A percentile compares a stretch with the other conserved stretches of the same genome.
Evolutionary conservation across 1,284 basidiomycete genomes (phyloP).

Genomic region (Sanghuangporus baumii): DNA sequence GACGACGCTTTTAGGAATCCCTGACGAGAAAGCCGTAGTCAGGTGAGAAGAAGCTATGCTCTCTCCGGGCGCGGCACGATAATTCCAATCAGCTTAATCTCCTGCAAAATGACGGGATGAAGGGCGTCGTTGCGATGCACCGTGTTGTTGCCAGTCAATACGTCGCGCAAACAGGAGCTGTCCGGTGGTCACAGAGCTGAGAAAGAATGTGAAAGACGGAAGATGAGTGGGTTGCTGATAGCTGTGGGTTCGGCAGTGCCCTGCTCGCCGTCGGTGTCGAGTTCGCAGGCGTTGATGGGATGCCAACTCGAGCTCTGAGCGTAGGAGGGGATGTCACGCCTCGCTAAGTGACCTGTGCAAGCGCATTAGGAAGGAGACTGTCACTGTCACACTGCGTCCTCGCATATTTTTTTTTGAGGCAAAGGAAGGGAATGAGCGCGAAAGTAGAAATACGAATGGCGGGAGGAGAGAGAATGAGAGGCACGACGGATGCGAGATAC

Average conservation of each 20-base stretch:
- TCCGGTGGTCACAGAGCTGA: not conserved
- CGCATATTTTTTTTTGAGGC: too few species aligned
- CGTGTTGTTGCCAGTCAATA: not conserved
- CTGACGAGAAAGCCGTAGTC: not conserved
- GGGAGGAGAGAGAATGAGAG: not conserved
- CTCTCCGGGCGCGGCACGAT: not conserved
- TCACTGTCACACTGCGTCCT: conserved; percentile 1
- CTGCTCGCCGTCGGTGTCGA: not conserved
- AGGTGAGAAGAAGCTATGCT: not conserved
- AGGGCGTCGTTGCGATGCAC: not conserved
- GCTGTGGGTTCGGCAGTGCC: not conserved
- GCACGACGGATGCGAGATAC: not conserved
- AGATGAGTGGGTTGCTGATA: not conserved
- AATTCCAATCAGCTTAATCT: not conserved
- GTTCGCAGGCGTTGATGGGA: conserved; percentile 1
- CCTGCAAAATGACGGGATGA: not conserved
- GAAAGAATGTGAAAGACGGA: not conserved
- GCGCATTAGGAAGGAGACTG: not conserved
- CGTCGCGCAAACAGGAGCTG: not conserved
- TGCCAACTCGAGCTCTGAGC: not conserved
- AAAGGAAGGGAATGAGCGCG: too few species aligned
- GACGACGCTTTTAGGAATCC: not conserved
- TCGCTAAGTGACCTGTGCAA: not conserved
- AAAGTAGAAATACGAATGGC: not conserved
- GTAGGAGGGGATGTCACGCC: not conserved